These are phyloP conservation scores for Triticum dicoccoides DNA, from an alignment of 176 grass and related monocot species.

Conservation along the genomic window DNA sequence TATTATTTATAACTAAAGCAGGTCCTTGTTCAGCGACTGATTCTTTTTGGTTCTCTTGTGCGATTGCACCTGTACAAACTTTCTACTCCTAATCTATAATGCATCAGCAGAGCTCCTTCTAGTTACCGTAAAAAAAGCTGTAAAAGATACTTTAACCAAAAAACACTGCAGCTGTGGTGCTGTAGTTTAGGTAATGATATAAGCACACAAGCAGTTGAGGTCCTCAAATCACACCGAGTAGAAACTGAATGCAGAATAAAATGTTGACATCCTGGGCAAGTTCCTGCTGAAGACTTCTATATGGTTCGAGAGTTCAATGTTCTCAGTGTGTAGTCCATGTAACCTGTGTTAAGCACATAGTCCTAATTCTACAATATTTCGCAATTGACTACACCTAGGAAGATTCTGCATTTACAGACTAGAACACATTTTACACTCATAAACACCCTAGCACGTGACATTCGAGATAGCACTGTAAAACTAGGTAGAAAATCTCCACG, in stretches of 20 bases:
- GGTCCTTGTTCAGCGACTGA: too few relatives aligned
- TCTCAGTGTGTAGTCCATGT: not conserved
- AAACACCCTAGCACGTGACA: not conserved
- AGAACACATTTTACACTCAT: not conserved
- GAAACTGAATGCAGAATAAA: not conserved
- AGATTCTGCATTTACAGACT: not conserved
- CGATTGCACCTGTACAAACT: too few relatives aligned
- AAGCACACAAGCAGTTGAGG: not conserved
- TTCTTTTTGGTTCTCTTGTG: too few relatives aligned
- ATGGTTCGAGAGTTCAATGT: not conserved
- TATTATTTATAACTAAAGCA: not conserved
- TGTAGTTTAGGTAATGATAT: not conserved
- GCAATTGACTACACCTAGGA: not conserved
- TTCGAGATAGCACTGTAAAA: not conserved
- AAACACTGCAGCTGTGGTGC: not conserved
- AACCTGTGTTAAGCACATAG: not conserved
- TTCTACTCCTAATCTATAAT: too few relatives aligned
- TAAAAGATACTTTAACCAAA: not conserved
- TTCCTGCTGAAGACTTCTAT: not conserved
- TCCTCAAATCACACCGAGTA: not conserved
- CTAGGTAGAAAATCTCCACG: not conserved
- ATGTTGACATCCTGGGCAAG: not conserved
- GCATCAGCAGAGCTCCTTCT: too few relatives aligned
- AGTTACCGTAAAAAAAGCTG: not conserved
- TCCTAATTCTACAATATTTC: not conserved